A percentile compares a stretch with the other conserved stretches of the same genome.
These are phyloP conservation scores for Lycium ferocissimum DNA, from an alignment of 257 asterid species.

Conservation along the genomic window DNA sequence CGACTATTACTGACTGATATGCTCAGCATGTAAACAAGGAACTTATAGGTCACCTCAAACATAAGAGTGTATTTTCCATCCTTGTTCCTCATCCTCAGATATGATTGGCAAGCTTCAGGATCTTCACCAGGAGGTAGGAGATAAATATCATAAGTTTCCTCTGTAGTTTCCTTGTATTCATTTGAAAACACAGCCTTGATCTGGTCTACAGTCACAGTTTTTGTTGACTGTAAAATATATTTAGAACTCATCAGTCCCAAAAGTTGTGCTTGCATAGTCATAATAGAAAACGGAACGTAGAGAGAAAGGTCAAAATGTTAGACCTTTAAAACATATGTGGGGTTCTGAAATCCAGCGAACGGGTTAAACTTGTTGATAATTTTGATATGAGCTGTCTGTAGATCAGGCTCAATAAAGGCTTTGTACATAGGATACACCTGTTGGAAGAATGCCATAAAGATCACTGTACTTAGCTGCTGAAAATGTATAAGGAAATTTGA, in stretches of 20 bases:
- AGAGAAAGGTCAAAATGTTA: conserved; percentile 27
- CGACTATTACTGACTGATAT: conserved; percentile 2
- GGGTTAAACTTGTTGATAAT: conserved; percentile 92
- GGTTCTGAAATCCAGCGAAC: conserved; percentile 97
- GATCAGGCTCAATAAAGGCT: conserved; percentile 97
- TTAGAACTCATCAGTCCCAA: conserved; percentile 7
- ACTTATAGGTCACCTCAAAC: conserved; percentile 80
- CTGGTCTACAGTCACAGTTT: conserved; percentile 68
- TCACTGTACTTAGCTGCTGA: background rate
- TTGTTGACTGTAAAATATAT: conserved; percentile 67
- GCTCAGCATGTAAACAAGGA: conserved; percentile 21
- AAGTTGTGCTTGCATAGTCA: conserved; percentile 18
- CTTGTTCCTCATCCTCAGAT: conserved; percentile 97
- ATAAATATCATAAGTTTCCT: conserved; percentile 97
- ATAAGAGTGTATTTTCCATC: conserved; percentile 98
- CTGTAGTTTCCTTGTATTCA: conserved; percentile 68
- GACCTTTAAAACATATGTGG: conserved; percentile 90
- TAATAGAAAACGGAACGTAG: background rate
- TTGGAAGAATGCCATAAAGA: conserved; percentile 36
- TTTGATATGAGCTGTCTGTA: conserved; percentile 95
- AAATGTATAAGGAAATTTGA: background rate
- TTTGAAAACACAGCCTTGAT: conserved; percentile 73
- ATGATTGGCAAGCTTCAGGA: conserved; percentile 99
- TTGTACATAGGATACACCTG: conserved; percentile 99
- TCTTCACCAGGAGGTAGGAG: conserved; percentile 99